Evolutionary conservation across 495 filamentous ascomycete genomes (phyloP), one percentile per base, ranked within the genome.

Genomic region (Clavariopsis aquatica): DNA sequence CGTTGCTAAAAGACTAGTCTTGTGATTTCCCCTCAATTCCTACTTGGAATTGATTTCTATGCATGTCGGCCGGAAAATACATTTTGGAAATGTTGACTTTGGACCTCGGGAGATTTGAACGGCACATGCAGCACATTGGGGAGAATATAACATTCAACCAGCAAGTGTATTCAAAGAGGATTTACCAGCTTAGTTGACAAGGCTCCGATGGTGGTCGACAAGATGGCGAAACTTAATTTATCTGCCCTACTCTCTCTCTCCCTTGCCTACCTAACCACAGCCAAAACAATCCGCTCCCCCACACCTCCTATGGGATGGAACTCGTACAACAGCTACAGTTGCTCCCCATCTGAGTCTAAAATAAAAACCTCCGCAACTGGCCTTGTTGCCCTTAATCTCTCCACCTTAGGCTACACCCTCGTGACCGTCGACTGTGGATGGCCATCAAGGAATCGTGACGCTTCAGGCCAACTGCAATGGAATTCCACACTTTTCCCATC

Each of bases 371-470:
- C 83, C 60, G 81, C 84, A 3, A 71, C 83, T 62, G 83, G 80
- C n/a, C 67, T 86, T 8, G 77, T 84, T 0, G 80, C 82, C 61
- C 72, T 82, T 5, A 82, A 81, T 0, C 77, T 86, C 2, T 75
- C 74, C 0, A 69, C 73, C 15, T 71, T 83, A 0, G 82, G 84
- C 22, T 85, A 86, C 55, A 72, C 75, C 41, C 81, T 80, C 58
- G 81, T 84, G n/a, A 83, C 81, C 0, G 79, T 78, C 0, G 84
- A 86, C 66, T 85, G 82, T 59, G 84, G 83, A 17, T 85, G 82
- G 84, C 79, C 77, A 7, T 69, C 78, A 1, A 68, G 72, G 5
- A 70, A 80, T 31, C 71, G 82, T 34, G 70, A 77, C 19, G 58
- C 75, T 0, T 72, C 83, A 52, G 80, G 80, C 0, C 77, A 74